These are phyloP conservation scores for Apiotrichum domesticum DNA, from an alignment of 1,284 basidiomycete genomes.

Conservation along the genomic window DNA sequence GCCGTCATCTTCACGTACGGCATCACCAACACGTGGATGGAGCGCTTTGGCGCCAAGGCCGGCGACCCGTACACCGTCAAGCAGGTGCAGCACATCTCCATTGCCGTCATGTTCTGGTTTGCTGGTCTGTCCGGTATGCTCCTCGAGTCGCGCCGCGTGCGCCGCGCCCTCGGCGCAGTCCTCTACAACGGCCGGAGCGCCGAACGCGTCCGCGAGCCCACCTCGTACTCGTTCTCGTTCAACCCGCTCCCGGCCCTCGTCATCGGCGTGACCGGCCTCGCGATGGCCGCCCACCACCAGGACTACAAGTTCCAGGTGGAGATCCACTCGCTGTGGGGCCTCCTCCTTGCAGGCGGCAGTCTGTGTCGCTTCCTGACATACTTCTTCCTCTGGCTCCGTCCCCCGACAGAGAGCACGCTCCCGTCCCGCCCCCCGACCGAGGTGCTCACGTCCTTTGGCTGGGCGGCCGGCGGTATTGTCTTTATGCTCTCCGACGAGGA, in stretches of 20 bases:
- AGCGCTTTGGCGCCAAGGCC: slow-evolving; percentile 73
- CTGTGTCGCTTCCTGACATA: slow-evolving; percentile 62
- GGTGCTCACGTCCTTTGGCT: slow-evolving; percentile 77
- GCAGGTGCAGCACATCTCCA: slow-evolving; percentile 90
- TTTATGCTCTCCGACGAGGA: slow-evolving; percentile 93
- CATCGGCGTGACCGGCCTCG: slow-evolving; percentile 86
- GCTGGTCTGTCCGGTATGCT: slow-evolving; percentile 84
- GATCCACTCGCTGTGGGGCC: slow-evolving; percentile 87
- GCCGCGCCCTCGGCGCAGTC: slow-evolving; percentile 46
- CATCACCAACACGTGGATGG: slow-evolving; percentile 92
- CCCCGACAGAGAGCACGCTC: slow-evolving; percentile 57
- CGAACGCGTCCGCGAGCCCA: slow-evolving; percentile 54
- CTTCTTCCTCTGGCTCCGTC: slow-evolving; percentile 83
- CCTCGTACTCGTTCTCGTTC: slow-evolving; percentile 71
- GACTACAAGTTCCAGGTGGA: slow-evolving; percentile 67
- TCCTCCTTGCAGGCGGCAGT: slow-evolving; percentile 71
- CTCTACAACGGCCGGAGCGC: slow-evolving; percentile 15
- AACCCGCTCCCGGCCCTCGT: slow-evolving; percentile 93
- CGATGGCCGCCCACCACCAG: slow-evolving; percentile 94
- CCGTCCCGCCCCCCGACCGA: slow-evolving; percentile 94
- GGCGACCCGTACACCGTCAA: slow-evolving; percentile 87
- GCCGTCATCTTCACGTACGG: slow-evolving; percentile 84
- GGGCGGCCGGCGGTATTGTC: slow-evolving; percentile 75
- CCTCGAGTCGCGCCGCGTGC: slow-evolving; percentile 70
- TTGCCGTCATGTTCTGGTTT: slow-evolving; percentile 85